Evolutionary conservation across 1,284 basidiomycete species (phyloP).

Genomic region (Sporisorium sorghi): DNA sequence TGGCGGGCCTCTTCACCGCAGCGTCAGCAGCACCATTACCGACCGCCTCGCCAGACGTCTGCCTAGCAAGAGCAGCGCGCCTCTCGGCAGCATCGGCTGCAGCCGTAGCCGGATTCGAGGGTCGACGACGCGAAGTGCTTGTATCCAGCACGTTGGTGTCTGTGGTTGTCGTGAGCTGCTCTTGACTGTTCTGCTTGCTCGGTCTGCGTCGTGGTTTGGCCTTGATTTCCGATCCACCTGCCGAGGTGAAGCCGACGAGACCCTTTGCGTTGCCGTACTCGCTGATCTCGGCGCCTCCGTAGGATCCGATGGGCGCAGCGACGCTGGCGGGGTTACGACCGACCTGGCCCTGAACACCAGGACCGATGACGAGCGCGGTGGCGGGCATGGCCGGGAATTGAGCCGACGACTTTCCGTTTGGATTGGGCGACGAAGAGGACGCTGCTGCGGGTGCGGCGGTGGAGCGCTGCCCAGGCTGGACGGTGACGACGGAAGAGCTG

Average conservation of each 20-base stretch:
- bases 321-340: constrained; percentile 39
- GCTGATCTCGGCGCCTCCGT: constrained; percentile 28
- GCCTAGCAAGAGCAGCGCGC: constrained; percentile 33
- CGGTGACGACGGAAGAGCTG: constrained; percentile 25
- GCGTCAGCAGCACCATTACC: background rate
- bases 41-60: constrained; percentile 10
- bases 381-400: constrained; percentile 52
- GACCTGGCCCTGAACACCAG: constrained; percentile 63
- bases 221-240: constrained; percentile 35
- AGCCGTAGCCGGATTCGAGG: constrained; percentile 37
- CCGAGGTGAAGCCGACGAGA: constrained; percentile 58
- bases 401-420: constrained; percentile 25
- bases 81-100: constrained; percentile 55
- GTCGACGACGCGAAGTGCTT: constrained; percentile 9
- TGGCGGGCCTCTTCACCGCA: constrained; percentile 20
- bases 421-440: constrained; percentile 27
- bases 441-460: constrained; percentile 7
- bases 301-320: constrained; percentile 37
- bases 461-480: constrained; percentile 22
- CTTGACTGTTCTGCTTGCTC: constrained; percentile 35
- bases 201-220: constrained; percentile 21
- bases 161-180: background rate
- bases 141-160: constrained; percentile 18
- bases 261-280: constrained; percentile 56
- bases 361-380: constrained; percentile 62